These are phyloP conservation scores for Globisporangium paddicum DNA, from an alignment of 352 stramenopile genomes.

Conservation along the genomic window DNA sequence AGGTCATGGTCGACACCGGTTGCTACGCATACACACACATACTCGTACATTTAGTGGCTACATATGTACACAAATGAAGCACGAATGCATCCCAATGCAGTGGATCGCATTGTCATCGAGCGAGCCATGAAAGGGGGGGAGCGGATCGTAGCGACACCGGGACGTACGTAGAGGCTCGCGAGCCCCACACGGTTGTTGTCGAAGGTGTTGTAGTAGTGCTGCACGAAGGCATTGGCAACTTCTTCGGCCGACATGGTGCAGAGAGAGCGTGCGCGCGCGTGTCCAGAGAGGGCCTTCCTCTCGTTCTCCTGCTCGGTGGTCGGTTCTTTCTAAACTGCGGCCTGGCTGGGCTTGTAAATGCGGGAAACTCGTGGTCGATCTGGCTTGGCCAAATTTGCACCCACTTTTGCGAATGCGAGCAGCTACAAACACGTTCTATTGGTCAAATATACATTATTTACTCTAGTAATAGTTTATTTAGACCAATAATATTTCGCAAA, in stretches of 20 bases:
- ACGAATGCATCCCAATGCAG: not conserved
- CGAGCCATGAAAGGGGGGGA: not conserved
- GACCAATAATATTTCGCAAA: not conserved
- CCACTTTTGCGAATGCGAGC: constrained; percentile 11
- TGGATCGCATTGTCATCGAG: no score
- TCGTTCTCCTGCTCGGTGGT: not conserved
- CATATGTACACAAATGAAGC: not conserved
- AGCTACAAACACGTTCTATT: not conserved
- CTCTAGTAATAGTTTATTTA: no score
- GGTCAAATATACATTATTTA: not conserved
- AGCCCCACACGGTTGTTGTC: constrained; percentile 74
- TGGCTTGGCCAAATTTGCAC: not conserved
- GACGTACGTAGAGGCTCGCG: constrained; percentile 75
- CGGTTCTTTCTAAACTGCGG: not conserved
- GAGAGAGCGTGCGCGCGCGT: not conserved
- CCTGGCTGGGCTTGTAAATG: not conserved
- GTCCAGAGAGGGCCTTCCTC: not conserved
- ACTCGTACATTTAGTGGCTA: constrained; percentile 1
- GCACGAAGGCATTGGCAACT: constrained; percentile 81
- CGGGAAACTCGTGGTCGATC: constrained; percentile 8
- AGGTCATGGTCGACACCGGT: constrained; percentile 74
- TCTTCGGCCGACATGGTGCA: constrained; percentile 77
- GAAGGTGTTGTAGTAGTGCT: constrained; percentile 88
- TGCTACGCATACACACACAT: constrained; percentile 30
- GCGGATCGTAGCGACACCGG: not conserved